Evolutionary conservation across 768 basidiomycete genomes (phyloP), one percentile per base, ranked within the genome.

Genomic region (Russula lepida): DNA sequence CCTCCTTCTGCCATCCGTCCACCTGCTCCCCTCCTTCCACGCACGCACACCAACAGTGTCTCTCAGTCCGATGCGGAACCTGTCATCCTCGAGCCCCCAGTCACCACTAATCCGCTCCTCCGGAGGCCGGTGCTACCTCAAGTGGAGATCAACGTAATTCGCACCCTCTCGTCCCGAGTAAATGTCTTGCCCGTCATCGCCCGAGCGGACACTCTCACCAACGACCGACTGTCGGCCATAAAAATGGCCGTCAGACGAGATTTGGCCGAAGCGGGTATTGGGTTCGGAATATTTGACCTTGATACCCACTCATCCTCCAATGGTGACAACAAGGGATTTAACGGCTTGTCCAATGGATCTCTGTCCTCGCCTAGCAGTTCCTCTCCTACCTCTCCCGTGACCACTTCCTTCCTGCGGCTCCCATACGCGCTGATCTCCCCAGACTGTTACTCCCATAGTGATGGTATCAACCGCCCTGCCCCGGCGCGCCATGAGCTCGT

Each of bases 101-200:
- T 89, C 58, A 81, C 86, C 51, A 85, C 82, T 56, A 86, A 86
- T 73, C 86, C 87, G 58, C 76, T 82, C 66, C 78, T 84, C 49
- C 82, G 81, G 64, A 80, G 85, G 57, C 82, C 86, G 49, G 81
- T 84, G 48, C 79, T 91, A 54, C 88, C 88, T 54, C 69, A 78
- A 39, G 74, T 79, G 46, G 90, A 93, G 75, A 86, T 92, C 69
- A 77, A 78, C 67, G 84, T 86, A 63, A 91, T 93, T 71, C 84
- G 87, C 68, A 83, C 86, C 46, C 76, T 93, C 68, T 89, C 90
- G 63, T 79, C 81, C 62, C 82, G 90, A 66, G 89, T 91, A 71
- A 92, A 93, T 72, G 89, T 93, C 61, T 84, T 93, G 65, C 91
- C 91, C 63, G 88, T 93, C 68, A 81, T 93, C 65, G 84, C 89